Base-by-base conservation (phyloP, 768 basidiomycete genomes). In the Kwoniella europaea region DNA sequence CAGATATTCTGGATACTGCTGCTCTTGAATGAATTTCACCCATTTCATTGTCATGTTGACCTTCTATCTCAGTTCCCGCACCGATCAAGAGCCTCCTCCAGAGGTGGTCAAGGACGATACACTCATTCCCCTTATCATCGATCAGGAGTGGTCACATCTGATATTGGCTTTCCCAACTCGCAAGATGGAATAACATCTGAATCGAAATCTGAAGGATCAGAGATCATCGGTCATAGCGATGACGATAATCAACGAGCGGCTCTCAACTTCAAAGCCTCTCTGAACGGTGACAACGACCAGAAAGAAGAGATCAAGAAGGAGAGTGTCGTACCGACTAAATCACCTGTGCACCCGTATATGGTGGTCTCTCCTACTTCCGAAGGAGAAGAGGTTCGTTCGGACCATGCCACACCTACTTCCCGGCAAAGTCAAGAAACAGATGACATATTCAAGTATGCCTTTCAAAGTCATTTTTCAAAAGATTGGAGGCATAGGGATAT, bases 171-270 rank as follows among this genome's bases (percentile, higher is more conserved):
- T 55, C 4, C 15, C 22, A 24, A 13, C 7, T 55, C 54, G 1
- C 20, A 18, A 24, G 18, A 24, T 13, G 24, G 54, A 4, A 18
- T 15, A 3, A 10, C 18, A 15, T 4, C 46, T 50, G 13, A 50
- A 50, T 2, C 10, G 18, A 13, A 13, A 13, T 1, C 9, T 6
- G 10, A 3, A 16, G 53, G 52, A 54, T 10, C 50, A n/a, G 60
- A 63, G 16, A 69, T 69, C 29, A 46, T 69, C 35, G 68, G 68
- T 27, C 68, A 57, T 15, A 27, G 35, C 29, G 13, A 46, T 10
- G 62, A 52, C 10, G 63, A 63, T 0, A 70, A 70, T 29, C 62
- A 16, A 53, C 35, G 7, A 15, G 63, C 69, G 20, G 69, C 69
- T 10, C 22, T 6, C 2, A 24, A 55, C 29, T 16, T 71, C 35